Evolutionary conservation across 2,329 filamentous ascomycete species (phyloP).

Genomic region (Fusarium acutatum): DNA sequence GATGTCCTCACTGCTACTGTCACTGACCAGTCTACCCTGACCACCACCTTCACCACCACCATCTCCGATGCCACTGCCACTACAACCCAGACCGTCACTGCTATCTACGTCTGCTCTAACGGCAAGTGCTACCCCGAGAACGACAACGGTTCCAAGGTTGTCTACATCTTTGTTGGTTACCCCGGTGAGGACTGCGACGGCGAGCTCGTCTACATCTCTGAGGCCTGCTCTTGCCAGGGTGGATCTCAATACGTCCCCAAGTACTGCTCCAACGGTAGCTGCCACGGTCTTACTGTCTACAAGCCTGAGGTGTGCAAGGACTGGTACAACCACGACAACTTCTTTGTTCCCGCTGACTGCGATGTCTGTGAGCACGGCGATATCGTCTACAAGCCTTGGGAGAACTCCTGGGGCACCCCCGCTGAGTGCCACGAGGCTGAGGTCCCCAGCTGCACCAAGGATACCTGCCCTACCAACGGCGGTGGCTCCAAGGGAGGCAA

Average conservation of each 20-base stretch:
- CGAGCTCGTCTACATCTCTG: slow-evolving; percentile 29
- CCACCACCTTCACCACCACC: slow-evolving; percentile 31
- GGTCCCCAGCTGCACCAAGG: slow-evolving; percentile 2
- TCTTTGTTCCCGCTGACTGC: slow-evolving; percentile 26
- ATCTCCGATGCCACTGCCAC: slow-evolving; percentile 17
- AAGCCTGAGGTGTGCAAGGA: slow-evolving; percentile 34
- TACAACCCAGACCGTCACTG: slow-evolving; percentile 25
- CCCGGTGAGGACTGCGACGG: slow-evolving; percentile 29
- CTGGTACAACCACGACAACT: slow-evolving; percentile 18
- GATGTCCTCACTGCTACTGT: slow-evolving; percentile 20
- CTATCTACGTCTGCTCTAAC: slow-evolving; percentile 28
- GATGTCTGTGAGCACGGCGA: slow-evolving; percentile 20
- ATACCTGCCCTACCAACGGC: slow-evolving; percentile 2
- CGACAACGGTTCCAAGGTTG: neutral
- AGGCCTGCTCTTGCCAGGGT: slow-evolving; percentile 33
- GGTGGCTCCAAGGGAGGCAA: neutral
- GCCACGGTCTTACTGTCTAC: slow-evolving; percentile 34
- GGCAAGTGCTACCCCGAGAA: slow-evolving; percentile 26
- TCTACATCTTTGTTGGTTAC: slow-evolving; percentile 35
- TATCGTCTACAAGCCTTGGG: slow-evolving; percentile 37
- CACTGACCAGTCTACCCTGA: slow-evolving; percentile 29
- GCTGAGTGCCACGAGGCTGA: neutral
- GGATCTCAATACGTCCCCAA: slow-evolving; percentile 31
- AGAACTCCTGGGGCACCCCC: slow-evolving; percentile 23
- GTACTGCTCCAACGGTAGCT: slow-evolving; percentile 22